Conservation (phyloP, 345 rosid species). For the Populus euphratica region DNA sequence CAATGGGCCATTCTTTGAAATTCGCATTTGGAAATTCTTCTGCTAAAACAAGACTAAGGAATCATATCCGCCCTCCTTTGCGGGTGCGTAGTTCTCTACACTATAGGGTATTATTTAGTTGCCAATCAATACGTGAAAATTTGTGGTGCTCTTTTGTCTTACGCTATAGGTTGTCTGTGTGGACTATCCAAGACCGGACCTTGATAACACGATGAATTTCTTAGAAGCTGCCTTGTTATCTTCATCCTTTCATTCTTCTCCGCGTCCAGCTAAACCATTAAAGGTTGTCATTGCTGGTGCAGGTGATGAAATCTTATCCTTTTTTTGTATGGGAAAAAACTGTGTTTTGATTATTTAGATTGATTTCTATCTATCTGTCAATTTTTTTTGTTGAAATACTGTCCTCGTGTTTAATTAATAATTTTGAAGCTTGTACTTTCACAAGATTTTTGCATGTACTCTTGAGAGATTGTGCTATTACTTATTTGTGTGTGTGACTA, state of each 20-base stretch:
- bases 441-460: no score
- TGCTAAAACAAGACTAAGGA: constrained; percentile 33
- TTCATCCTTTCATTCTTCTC: constrained; percentile 58
- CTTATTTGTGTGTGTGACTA: not conserved
- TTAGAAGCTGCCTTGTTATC: constrained; percentile 85
- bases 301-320: constrained; percentile 35
- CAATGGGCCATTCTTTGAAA: constrained; percentile 47
- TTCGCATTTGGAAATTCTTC: constrained; percentile 24
- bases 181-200: constrained; percentile 82
- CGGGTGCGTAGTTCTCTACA: constrained; percentile 38
- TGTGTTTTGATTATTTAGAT: not conserved
- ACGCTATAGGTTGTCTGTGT: constrained; percentile 63
- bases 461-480: not conserved
- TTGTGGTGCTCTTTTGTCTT: not conserved
- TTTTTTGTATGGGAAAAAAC: not conserved
- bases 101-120: not conserved
- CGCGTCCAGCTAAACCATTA: constrained; percentile 67
- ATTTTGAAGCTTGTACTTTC: not conserved
- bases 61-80: constrained; percentile 30
- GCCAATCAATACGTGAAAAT: not conserved
- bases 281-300: constrained; percentile 90
- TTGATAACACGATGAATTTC: constrained; percentile 70
- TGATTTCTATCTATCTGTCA: not conserved
- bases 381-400: no score
- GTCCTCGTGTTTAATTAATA: not conserved